Percentiles rank a stretch among this genome's conserved stretches.
Conservation (phyloP, 179 eudicot genomes). For the Amaranthus tricolor region DNA sequence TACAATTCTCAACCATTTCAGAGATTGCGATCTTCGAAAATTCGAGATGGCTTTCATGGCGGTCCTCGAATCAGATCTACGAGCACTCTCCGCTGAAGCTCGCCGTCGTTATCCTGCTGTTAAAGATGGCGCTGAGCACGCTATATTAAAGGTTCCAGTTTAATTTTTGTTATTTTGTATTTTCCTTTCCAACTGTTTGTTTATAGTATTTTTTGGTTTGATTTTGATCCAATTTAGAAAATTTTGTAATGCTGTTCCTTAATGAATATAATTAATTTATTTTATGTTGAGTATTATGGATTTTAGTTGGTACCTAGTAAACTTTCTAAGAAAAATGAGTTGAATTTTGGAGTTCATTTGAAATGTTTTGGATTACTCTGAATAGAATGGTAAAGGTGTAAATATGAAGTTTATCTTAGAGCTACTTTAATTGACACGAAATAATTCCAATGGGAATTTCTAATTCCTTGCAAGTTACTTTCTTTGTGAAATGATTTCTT, state of each 20-base stretch:
- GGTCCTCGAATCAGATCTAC: constrained; percentile 96
- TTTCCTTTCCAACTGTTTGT: not conserved
- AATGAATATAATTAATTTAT: not conserved
- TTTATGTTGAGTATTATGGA: not conserved
- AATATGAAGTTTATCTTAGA: no score
- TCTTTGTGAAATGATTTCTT: no score
- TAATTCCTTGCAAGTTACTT: no score
- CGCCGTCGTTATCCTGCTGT: constrained; percentile 94
- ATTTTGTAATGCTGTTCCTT: not conserved
- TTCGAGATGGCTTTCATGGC: constrained; percentile 80
- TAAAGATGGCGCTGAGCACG: constrained; percentile 97
- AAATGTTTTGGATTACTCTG: not conserved
- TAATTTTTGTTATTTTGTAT: no score
- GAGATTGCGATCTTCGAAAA: constrained; percentile 11
- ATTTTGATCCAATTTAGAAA: not conserved
- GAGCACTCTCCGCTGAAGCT: constrained; percentile 93
- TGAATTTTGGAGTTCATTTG: not conserved
- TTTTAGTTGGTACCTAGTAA: not conserved
- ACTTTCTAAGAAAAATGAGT: not conserved
- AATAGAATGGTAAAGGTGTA: no score
- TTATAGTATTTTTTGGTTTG: not conserved
- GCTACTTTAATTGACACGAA: no score
- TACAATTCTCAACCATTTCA: not conserved
- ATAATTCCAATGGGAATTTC: no score
- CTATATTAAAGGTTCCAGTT: constrained; percentile 72